phyloP scores from a whole-genome alignment of 2,329 filamentous ascomycete genomes.

The Aspergillus aculeatus region DNA sequence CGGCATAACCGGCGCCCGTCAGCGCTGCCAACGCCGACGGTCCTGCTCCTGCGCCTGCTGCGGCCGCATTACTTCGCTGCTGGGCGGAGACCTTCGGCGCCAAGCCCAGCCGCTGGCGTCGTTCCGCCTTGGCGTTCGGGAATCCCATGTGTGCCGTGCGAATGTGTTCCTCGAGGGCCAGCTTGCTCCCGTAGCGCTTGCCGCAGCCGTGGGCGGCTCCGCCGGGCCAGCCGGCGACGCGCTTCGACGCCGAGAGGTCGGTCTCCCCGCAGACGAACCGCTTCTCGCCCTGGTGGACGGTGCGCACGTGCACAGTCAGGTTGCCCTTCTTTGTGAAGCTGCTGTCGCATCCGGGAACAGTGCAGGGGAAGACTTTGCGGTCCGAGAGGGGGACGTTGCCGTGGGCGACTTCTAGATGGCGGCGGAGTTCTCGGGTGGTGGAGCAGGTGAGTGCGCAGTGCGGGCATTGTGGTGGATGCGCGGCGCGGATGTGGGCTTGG shows the following conservation, averaged over 20 bases:
- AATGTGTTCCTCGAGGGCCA: constrained; percentile 78
- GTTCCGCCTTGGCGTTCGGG: constrained; percentile 43
- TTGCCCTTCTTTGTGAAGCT: constrained; percentile 83
- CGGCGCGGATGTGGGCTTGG: constrained; percentile 68
- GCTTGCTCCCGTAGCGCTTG: constrained; percentile 72
- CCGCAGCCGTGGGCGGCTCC: constrained; percentile 62
- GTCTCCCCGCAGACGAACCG: constrained; percentile 76
- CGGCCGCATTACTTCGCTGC: constrained; percentile 4
- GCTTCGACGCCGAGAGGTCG: constrained; percentile 57
- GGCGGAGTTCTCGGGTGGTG: constrained; percentile 66
- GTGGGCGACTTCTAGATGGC: constrained; percentile 77
- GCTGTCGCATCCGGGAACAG: constrained; percentile 66
- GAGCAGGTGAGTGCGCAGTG: constrained; percentile 70
- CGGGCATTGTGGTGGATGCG: constrained; percentile 70
- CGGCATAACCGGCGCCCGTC: constrained; percentile 56
- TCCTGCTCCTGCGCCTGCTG: constrained; percentile 9
- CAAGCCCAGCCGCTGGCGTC: constrained; percentile 35
- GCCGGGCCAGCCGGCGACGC: constrained; percentile 64
- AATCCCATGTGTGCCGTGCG: constrained; percentile 76
- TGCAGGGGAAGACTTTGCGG: constrained; percentile 66
- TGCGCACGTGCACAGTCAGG: constrained; percentile 73
- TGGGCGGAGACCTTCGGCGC: constrained; percentile 14
- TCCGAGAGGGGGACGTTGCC: constrained; percentile 59
- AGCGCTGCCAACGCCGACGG: constrained; percentile 48
- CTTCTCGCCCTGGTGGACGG: constrained; percentile 69